A percentile compares a stretch with the other conserved stretches of the same genome.
phyloP scores from a whole-genome alignment of 768 basidiomycete genomes.

The Mrakia hoshinonis region DNA sequence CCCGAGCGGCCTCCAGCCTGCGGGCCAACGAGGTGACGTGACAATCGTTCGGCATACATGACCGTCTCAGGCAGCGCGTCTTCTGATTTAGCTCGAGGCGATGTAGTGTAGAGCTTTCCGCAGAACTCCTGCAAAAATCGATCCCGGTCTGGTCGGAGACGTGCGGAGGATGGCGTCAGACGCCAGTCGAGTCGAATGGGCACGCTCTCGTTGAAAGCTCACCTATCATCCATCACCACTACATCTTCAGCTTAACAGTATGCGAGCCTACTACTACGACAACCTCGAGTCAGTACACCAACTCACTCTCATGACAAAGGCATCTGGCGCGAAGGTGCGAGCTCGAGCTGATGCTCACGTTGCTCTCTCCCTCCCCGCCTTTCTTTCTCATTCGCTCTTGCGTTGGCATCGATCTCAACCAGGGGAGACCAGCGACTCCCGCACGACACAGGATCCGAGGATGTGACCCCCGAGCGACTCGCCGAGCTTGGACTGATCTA shows the following conservation, averaged over 20 bases:
- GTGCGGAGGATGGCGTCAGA: too few relatives aligned
- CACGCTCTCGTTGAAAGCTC: not conserved
- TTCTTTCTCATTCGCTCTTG: constrained; percentile 45
- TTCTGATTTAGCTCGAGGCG: too few relatives aligned
- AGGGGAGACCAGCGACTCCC: constrained; percentile 71
- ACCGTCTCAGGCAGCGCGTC: too few relatives aligned
- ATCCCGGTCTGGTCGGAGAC: too few relatives aligned
- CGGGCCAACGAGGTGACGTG: too few relatives aligned
- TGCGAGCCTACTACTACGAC: constrained; percentile 40
- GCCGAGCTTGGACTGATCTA: constrained; percentile 55
- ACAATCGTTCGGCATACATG: too few relatives aligned
- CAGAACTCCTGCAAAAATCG: too few relatives aligned
- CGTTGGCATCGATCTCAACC: constrained; percentile 28
- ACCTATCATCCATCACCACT: not conserved
- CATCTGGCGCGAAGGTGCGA: not conserved
- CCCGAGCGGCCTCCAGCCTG: too few relatives aligned
- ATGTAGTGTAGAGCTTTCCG: too few relatives aligned
- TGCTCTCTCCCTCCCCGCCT: constrained; percentile 40
- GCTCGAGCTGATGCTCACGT: constrained; percentile 13
- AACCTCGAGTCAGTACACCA: constrained; percentile 36
- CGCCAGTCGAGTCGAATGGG: not conserved
- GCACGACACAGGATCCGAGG: constrained; percentile 54
- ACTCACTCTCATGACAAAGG: too few relatives aligned
- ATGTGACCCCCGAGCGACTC: constrained; percentile 50
- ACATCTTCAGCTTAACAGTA: not conserved